phyloP scores from a whole-genome alignment of 2,329 filamentous ascomycete species.

The Paracoccidioides lutzii region DNA sequence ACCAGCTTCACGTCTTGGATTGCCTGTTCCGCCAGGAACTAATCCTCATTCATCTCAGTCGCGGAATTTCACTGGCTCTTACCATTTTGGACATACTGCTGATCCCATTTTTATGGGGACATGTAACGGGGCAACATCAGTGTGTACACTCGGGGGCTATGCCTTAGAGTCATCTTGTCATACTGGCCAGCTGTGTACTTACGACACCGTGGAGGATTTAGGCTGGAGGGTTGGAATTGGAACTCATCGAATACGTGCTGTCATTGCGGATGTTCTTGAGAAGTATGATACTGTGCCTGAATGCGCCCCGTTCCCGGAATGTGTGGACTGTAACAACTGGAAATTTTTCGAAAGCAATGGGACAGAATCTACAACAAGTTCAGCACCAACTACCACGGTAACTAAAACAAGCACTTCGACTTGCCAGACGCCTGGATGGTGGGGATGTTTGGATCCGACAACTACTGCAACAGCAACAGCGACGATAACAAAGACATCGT shows the following conservation, averaged over 20 bases:
- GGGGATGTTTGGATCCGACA: constrained; percentile 48
- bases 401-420: constrained; percentile 66
- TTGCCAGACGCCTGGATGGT: constrained; percentile 88
- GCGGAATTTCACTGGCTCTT: constrained; percentile 60
- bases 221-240: constrained; percentile 86
- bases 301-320: constrained; percentile 64
- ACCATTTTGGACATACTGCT: constrained; percentile 89
- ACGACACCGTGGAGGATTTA: constrained; percentile 82
- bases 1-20: constrained; percentile 67
- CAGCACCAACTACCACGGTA: constrained; percentile 38
- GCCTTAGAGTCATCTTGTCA: constrained; percentile 91
- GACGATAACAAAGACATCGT: constrained; percentile 15
- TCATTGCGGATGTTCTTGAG: constrained; percentile 76
- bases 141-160: constrained; percentile 84
- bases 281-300: constrained; percentile 69
- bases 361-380: constrained; percentile 59
- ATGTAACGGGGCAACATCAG: constrained; percentile 79
- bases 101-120: constrained; percentile 91
- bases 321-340: constrained; percentile 84
- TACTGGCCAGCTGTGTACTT: constrained; percentile 73
- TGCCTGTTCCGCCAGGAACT: constrained; percentile 70
- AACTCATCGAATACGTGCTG: constrained; percentile 77
- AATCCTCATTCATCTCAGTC: constrained; percentile 59
- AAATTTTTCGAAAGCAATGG: constrained; percentile 91
- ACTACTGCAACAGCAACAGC: constrained; percentile 27